Percentiles rank a stretch among this genome's conserved stretches.
These are phyloP conservation scores for Castanopsis chinensis DNA, from an alignment of 306 rosid genomes.

Conservation along the genomic window DNA sequence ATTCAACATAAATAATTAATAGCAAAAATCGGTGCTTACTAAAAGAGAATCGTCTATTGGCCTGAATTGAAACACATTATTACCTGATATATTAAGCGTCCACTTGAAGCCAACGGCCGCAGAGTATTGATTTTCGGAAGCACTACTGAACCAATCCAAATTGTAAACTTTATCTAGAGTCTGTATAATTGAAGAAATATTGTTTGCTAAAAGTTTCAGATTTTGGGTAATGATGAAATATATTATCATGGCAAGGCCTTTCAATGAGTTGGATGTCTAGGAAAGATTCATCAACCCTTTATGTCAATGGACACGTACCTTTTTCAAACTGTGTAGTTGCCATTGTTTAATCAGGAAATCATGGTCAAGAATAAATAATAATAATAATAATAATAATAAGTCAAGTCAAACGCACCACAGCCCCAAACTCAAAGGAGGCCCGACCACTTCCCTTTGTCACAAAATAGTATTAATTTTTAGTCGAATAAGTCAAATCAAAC, in stretches of 20 bases:
- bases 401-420: no score
- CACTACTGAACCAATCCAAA: slow-evolving; percentile 90
- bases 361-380: no score
- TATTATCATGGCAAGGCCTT: slow-evolving; percentile 27
- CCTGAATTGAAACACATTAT: not conserved
- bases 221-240: slow-evolving; percentile 57
- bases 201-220: slow-evolving; percentile 77
- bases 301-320: not conserved
- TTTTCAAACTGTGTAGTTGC: not conserved
- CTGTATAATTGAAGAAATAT: slow-evolving; percentile 60
- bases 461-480: no score
- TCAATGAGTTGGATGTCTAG: slow-evolving; percentile 41
- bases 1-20: not conserved
- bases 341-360: not conserved
- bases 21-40: not conserved
- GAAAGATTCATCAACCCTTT: no score
- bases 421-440: no score
- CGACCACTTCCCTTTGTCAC: no score
- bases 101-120: slow-evolving; percentile 96
- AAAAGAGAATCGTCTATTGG: not conserved
- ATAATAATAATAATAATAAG: no score
- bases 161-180: slow-evolving; percentile 80
- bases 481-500: no score
- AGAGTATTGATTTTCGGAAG: slow-evolving; percentile 88
- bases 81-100: slow-evolving; percentile 93